Base-by-base conservation (phyloP, 1,139 yeast species). In the Yamadazyma epiphylla region DNA sequence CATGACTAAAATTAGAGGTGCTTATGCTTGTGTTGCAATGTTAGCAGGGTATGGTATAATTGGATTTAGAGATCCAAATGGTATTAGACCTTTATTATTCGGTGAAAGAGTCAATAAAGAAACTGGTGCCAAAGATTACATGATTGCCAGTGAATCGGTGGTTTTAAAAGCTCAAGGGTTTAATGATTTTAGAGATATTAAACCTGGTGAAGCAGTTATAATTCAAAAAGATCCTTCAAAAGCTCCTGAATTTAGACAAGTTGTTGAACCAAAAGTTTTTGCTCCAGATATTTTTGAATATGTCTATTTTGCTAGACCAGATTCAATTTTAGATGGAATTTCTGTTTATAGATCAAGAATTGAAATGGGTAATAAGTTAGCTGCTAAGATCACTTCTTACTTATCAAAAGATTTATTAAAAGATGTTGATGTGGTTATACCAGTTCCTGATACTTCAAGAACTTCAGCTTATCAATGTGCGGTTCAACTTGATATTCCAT, bases 261-360 rank as follows among this genome's bases (percentile, higher is more conserved):
- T 89, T 32, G 91, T 81, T n/a, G 80, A 84, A 38, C 75, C 81
- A 38, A 68, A 72, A 51, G 58, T 80, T 2, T 89, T 88, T 58
- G 80, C 96, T 7, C 99, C 99, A 3, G 98, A 94, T 62, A 80
- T 91, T 45, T 91, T 91, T 49, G 99, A 91, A 62, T 94, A 88
- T 54, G 99, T 91, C 27, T 91, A 91, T 63, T 91, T 91, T 64
- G 97, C 98, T 17, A 79, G 99, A 55, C 96, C 97, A 0, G 99
- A 91, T 57, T 83, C 95, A 27, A 95, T 91, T 24, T 64, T 89
- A 49, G 99, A 91, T 57, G 98, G 98, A 13, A 82, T 89, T 30
- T 84, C 95, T 11, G 97, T 91, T 19, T 94, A 91, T 62, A 80
- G 91, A 49, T 80, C 95, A 20, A 80, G 98, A 56, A 72, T 91